Evolutionary conservation across 179 eudicot species (phyloP).

Genomic region (Dionaea muscipula): DNA sequence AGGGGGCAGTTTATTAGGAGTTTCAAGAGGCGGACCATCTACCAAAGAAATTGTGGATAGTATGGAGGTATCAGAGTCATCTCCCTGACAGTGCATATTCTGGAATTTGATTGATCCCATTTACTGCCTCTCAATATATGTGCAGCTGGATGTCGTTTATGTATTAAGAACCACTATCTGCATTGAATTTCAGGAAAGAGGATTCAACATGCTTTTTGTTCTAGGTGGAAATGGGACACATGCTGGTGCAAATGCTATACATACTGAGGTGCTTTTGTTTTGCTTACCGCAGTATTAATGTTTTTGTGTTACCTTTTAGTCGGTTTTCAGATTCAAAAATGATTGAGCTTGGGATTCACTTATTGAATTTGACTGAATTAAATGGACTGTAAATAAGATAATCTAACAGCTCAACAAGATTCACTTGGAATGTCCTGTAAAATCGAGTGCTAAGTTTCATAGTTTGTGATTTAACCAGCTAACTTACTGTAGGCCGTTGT

Average conservation of each 20-base stretch:
- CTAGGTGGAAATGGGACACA: slow-evolving; percentile 97
- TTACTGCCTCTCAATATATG: neutral
- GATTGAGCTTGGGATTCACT: no score
- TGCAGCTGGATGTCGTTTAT: neutral
- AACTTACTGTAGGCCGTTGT: no score
- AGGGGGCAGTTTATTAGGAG: slow-evolving; percentile 95
- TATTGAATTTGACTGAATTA: no score
- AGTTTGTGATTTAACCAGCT: no score
- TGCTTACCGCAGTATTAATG: neutral
- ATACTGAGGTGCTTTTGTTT: slow-evolving; percentile 48
- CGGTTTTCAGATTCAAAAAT: no score
- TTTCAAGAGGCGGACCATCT: slow-evolving; percentile 86
- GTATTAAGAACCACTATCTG: slow-evolving; percentile 13
- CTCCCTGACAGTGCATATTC: neutral
- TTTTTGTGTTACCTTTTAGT: no score
- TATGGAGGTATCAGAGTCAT: slow-evolving; percentile 48
- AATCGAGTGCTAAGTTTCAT: no score
- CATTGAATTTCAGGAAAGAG: slow-evolving; percentile 44
- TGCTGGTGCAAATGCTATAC: slow-evolving; percentile 95
- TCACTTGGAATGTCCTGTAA: no score
- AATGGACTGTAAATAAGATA: no score
- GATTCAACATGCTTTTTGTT: slow-evolving; percentile 93
- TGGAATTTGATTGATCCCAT: neutral
- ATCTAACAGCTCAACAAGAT: no score
- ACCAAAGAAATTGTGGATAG: slow-evolving; percentile 76